phyloP scores from a whole-genome alignment of 2,329 filamentous ascomycete species.

The Cytospora piceicola region DNA sequence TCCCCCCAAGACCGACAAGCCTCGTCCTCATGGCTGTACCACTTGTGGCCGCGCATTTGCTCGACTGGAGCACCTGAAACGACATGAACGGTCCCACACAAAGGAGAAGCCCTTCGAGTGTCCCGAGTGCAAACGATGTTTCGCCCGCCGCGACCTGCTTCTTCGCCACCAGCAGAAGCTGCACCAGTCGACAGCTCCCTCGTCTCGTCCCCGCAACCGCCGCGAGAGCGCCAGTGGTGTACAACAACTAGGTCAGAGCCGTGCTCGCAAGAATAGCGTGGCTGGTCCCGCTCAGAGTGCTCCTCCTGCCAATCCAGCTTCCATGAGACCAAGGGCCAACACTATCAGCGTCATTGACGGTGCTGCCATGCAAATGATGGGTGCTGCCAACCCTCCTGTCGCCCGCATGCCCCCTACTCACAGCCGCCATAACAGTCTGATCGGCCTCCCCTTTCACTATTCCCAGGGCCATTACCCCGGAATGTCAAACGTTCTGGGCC shows the following conservation, averaged over 20 bases:
- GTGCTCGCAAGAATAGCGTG: slow-evolving; percentile 91
- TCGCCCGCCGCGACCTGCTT: slow-evolving; percentile 88
- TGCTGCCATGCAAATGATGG: slow-evolving; percentile 72
- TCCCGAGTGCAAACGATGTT: slow-evolving; percentile 90
- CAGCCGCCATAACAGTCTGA: slow-evolving; percentile 76
- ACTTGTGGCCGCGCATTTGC: slow-evolving; percentile 94
- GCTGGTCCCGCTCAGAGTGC: slow-evolving; percentile 55
- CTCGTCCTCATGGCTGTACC: slow-evolving; percentile 88
- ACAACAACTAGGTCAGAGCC: slow-evolving; percentile 67
- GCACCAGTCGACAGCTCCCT: slow-evolving; percentile 88
- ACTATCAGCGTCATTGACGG: slow-evolving; percentile 94
- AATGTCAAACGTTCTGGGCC: slow-evolving; percentile 71
- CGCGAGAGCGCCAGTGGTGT: slow-evolving; percentile 81
- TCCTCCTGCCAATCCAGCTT: slow-evolving; percentile 52
- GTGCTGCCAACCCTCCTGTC: slow-evolving; percentile 57
- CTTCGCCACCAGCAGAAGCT: slow-evolving; percentile 98
- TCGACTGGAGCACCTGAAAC: slow-evolving; percentile 92
- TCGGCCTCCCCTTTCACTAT: slow-evolving; percentile 62
- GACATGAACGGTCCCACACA: slow-evolving; percentile 96
- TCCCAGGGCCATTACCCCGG: slow-evolving; percentile 62
- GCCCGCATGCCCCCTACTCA: slow-evolving; percentile 58
- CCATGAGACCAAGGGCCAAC: slow-evolving; percentile 87
- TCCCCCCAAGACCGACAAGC: slow-evolving; percentile 95
- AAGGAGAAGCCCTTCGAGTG: slow-evolving; percentile 99
- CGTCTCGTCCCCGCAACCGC: slow-evolving; percentile 82